These are phyloP conservation scores for Pinus albicaulis DNA, from an alignment of 75 land plant genomes.

Conservation along the genomic window DNA sequence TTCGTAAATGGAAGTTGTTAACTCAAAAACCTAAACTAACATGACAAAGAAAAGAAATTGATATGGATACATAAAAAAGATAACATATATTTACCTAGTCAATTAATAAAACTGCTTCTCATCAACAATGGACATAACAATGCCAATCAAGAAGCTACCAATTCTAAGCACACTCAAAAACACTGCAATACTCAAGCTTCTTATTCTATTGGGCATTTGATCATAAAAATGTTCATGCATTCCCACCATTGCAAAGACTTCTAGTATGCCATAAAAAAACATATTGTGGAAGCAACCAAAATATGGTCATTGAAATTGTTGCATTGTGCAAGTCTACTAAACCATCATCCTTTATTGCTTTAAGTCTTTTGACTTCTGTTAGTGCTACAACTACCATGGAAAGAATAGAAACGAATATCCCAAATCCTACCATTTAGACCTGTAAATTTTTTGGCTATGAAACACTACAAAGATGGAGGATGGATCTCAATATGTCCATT, in stretches of 20 bases:
- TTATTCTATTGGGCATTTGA: slow-evolving; percentile 56
- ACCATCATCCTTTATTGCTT: too few relatives aligned
- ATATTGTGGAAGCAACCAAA: too few relatives aligned
- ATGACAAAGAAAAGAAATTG: too few relatives aligned
- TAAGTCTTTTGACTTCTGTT: slow-evolving; percentile 47
- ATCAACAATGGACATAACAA: slow-evolving; percentile 31
- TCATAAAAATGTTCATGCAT: slow-evolving; percentile 74
- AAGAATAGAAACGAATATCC: slow-evolving; percentile 37
- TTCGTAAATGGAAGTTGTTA: too few relatives aligned
- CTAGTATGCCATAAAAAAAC: slow-evolving; percentile 37
- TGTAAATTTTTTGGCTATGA: slow-evolving; percentile 16
- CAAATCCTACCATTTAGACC: slow-evolving; percentile 61
- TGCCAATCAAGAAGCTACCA: slow-evolving; percentile 47
- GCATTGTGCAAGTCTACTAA: slow-evolving; percentile 31
- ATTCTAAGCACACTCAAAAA: slow-evolving; percentile 46
- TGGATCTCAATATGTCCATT: too few relatives aligned
- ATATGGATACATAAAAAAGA: too few relatives aligned
- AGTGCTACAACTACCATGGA: slow-evolving; percentile 48
- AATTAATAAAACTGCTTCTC: background rate
- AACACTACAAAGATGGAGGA: too few relatives aligned
- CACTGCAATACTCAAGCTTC: slow-evolving; percentile 62
- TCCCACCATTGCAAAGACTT: slow-evolving; percentile 57
- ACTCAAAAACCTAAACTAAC: too few relatives aligned
- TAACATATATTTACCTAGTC: too few relatives aligned
- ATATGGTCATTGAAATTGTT: slow-evolving; percentile 59